These are phyloP conservation scores for Russula sp. DNA, from an alignment of 768 basidiomycete genomes.

Conservation along the genomic window DNA sequence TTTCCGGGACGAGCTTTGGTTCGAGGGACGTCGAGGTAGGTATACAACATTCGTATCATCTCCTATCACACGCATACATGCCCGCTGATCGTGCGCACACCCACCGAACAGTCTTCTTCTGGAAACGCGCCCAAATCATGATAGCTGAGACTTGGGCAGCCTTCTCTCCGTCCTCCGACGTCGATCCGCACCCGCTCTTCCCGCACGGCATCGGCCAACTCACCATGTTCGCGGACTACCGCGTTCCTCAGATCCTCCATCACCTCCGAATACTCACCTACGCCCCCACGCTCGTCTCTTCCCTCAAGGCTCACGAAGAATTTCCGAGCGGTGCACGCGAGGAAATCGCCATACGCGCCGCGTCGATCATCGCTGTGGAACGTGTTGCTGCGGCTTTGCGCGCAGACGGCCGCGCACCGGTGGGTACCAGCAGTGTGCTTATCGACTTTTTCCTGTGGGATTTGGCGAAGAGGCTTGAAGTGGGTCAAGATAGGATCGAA, in stretches of 20 bases:
- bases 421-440: slow-evolving; percentile 63
- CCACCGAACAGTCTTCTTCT: slow-evolving; percentile 58
- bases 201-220: slow-evolving; percentile 62
- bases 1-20: slow-evolving; percentile 30
- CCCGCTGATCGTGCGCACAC: background rate
- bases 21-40: slow-evolving; percentile 49
- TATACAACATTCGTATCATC: background rate
- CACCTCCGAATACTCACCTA: slow-evolving; percentile 76
- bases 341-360: slow-evolving; percentile 76
- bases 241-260: slow-evolving; percentile 87
- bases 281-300: slow-evolving; percentile 54
- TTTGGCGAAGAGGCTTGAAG: slow-evolving; percentile 71
- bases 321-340: slow-evolving; percentile 59
- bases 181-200: slow-evolving; percentile 65
- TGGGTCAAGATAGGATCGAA: slow-evolving; percentile 55
- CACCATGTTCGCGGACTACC: slow-evolving; percentile 94
- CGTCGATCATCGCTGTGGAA: slow-evolving; percentile 80
- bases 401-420: slow-evolving; percentile 27
- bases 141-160: slow-evolving; percentile 93
- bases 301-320: slow-evolving; percentile 45
- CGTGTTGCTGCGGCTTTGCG: slow-evolving; percentile 52
- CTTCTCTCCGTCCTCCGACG: slow-evolving; percentile 53
- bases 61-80: background rate
- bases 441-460: slow-evolving; percentile 95
- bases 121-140: slow-evolving; percentile 90